phyloP scores from a whole-genome alignment of 306 rosid genomes.

The Rosa rugosa region DNA sequence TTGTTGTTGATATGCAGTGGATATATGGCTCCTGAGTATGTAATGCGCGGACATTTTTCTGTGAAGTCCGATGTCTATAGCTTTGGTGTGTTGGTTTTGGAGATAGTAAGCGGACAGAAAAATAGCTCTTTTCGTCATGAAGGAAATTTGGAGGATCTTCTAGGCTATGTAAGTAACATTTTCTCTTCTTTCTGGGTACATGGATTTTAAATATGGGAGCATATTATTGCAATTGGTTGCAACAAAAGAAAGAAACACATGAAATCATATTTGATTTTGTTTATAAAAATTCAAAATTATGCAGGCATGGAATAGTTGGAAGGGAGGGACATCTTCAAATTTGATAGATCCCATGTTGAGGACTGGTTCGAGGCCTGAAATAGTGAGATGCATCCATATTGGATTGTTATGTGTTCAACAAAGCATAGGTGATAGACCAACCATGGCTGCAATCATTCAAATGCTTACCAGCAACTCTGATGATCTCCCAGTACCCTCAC shows the following conservation, averaged over 20 bases:
- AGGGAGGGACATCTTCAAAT: background rate
- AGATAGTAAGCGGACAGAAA: background rate
- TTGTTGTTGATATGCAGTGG: background rate
- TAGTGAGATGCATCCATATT: conserved; percentile 11
- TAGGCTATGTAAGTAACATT: conserved; percentile 3
- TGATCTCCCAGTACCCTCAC: conserved; percentile 5
- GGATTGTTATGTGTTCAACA: conserved; percentile 15
- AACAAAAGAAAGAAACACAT: background rate
- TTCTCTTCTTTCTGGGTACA: background rate
- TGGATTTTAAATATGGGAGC: background rate
- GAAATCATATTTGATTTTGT: background rate
- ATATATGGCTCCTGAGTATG: background rate
- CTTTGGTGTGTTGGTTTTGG: background rate
- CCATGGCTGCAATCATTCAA: conserved; percentile 6
- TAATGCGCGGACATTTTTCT: background rate
- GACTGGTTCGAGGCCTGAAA: background rate
- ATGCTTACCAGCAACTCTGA: conserved; percentile 4
- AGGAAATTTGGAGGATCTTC: conserved; percentile 5
- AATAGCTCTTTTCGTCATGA: background rate
- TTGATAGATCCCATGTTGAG: background rate
- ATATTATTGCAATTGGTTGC: background rate
- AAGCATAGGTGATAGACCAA: conserved; percentile 9
- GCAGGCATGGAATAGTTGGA: conserved; percentile 9
- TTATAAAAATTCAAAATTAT: background rate
- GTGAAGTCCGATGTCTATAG: conserved; percentile 3